phyloP scores from a whole-genome alignment of 768 basidiomycete species.

The Rhodotorula graminis region DNA sequence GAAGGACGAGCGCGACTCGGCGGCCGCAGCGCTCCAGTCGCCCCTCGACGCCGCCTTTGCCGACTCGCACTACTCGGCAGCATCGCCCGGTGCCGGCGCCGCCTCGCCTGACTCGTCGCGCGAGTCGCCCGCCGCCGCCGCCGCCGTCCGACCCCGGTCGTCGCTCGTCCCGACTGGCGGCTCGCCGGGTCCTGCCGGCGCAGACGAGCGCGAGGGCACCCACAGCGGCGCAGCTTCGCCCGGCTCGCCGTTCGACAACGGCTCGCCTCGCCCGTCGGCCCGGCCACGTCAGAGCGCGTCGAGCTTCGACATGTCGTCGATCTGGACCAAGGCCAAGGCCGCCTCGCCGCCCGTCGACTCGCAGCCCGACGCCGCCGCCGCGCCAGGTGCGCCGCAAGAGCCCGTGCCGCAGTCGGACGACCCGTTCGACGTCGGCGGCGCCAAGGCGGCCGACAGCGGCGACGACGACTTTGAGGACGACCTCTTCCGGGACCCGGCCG shows the following conservation, averaged over 20 bases:
- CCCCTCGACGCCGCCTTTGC: background rate
- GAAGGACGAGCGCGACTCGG: background rate
- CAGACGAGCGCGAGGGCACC: background rate
- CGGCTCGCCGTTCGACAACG: background rate
- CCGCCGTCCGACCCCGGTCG: background rate
- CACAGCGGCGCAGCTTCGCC: background rate
- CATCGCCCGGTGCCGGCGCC: background rate
- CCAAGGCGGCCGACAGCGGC: slow-evolving; percentile 43
- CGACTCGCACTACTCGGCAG: background rate
- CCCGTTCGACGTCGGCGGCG: background rate
- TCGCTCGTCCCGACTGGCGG: background rate
- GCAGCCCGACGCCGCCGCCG: background rate
- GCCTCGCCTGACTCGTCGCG: background rate
- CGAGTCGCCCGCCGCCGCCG: background rate
- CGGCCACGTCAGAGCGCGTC: slow-evolving; percentile 13
- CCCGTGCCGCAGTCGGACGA: background rate
- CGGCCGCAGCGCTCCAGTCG: background rate
- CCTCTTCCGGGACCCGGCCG: slow-evolving; percentile 51
- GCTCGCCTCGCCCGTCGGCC: background rate
- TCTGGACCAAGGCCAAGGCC: slow-evolving; percentile 40
- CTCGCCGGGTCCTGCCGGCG: background rate
- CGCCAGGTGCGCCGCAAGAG: background rate
- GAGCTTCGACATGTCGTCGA: slow-evolving; percentile 39
- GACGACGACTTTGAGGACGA: slow-evolving; percentile 86
- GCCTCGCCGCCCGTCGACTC: slow-evolving; percentile 18